These are phyloP conservation scores for Bjerkandera adusta DNA, from an alignment of 1,284 basidiomycete genomes.

Conservation along the genomic window DNA sequence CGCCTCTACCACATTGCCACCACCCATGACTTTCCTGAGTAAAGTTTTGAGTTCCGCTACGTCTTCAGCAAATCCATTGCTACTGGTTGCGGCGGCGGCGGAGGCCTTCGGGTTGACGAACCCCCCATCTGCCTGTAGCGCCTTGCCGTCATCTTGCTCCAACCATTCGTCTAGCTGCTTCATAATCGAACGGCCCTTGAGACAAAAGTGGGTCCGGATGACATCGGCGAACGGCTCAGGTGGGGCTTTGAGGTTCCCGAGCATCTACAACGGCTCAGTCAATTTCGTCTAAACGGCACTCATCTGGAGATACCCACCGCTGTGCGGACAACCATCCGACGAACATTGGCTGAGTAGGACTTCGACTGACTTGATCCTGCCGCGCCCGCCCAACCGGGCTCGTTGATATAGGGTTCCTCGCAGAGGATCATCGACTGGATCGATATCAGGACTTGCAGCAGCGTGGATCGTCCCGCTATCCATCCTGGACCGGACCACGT, in stretches of 20 bases:
- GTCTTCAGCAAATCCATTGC: conserved; percentile 62
- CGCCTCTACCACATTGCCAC: conserved; percentile 13
- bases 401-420: conserved; percentile 87
- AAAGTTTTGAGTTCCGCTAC: conserved; percentile 64
- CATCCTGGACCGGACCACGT: conserved; percentile 92
- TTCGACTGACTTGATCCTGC: conserved; percentile 70
- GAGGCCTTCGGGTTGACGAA: conserved; percentile 17
- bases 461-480: conserved; percentile 81
- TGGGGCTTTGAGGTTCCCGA: conserved; percentile 78
- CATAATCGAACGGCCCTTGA: conserved; percentile 72
- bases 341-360: conserved; percentile 82
- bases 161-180: conserved; percentile 83
- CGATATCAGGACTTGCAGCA: conserved; percentile 85
- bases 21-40: conserved; percentile 44
- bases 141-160: conserved; percentile 63
- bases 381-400: conserved; percentile 80
- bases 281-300: too few relatives aligned
- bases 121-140: conserved; percentile 54
- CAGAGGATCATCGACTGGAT: conserved; percentile 93
- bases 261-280: conserved; percentile 54
- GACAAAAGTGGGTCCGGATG: conserved; percentile 85
- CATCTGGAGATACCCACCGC: conserved; percentile 55
- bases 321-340: conserved; percentile 84
- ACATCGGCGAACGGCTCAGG: conserved; percentile 82
- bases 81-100: conserved; percentile 41